Base-by-base conservation (phyloP, 139 green algal genomes). In the Pleodorina starrii region DNA sequence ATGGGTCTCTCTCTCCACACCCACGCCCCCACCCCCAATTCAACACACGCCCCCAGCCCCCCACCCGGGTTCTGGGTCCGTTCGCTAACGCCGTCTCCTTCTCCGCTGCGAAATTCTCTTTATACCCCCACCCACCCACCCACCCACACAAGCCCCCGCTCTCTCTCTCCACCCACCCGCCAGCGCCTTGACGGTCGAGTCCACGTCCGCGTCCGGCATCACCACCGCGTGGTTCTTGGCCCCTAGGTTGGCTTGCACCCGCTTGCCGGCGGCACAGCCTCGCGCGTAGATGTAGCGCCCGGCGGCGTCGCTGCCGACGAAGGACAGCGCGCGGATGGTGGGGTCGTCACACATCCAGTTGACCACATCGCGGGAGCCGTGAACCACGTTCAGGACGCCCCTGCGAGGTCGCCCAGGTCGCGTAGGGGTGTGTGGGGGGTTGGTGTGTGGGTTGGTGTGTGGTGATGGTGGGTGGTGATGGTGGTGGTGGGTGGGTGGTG, bases 151-250 rank as follows among this genome's bases (percentile, higher is more conserved):
- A 6, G 5, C 42, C 42, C 38, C 72, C 43, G 72, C 40, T 14
- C 72, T 7, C 6, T 25, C 54, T 25, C 54, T 4, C 6, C 19
- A 36, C 87, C 1, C 42, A 93, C 90, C 90, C 16, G 94, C 90
- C 38, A 99, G 88, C 4, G 97, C 97, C 44, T 95, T 94, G 14
- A 95, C 88, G 38, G 96, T 96, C 5, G 91, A 74, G 43, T 99
- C 96, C 1, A 93, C 36, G 79, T 98, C 92, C 0, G 98, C 98
- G 90, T 99, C 98, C 2, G 98, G 98, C 94, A 99, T 88, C 27
- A 99, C 90, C 29, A 99, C 95, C 6, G 96, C 97, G 75, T 99
- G 98, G 92, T 99, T 99, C 94, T 99, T 99, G 44, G 98, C 98
- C 14, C 98, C 97, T 93, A 98, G 95, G 93, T 99, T 99, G 79